These are phyloP conservation scores for Ophiostoma ulmi DNA, from an alignment of 2,329 filamentous ascomycete species.

Conservation along the genomic window DNA sequence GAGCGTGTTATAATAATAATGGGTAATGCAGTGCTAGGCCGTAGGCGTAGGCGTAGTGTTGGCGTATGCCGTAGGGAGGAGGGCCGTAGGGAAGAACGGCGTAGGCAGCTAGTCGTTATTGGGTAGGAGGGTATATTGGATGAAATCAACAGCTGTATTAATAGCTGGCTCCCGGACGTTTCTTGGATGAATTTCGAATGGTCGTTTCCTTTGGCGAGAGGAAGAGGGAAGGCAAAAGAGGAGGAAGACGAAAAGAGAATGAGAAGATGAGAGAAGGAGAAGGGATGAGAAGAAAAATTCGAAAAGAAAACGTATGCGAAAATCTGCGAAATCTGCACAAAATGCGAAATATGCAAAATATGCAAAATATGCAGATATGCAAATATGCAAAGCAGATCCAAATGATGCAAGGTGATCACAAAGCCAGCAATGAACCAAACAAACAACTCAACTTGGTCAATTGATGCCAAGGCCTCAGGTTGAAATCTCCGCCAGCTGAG, in stretches of 20 bases:
- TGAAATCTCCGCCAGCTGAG: constrained; percentile 10
- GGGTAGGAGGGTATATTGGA: not conserved
- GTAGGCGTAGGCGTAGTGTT: not conserved
- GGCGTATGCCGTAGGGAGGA: not conserved
- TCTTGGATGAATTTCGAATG: not conserved
- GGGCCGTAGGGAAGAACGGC: constrained; percentile 1
- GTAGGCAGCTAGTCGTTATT: constrained; percentile 11
- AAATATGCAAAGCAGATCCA: not conserved
- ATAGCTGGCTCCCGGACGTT: not conserved
- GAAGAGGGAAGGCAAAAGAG: not conserved
- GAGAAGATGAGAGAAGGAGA: not conserved
- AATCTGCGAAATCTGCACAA: no score
- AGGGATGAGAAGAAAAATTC: not conserved
- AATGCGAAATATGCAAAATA: not conserved
- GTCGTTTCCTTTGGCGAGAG: not conserved
- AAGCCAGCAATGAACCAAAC: no score
- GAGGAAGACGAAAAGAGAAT: not conserved
- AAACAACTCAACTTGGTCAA: not conserved
- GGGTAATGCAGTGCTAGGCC: not conserved
- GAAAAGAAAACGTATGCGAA: not conserved
- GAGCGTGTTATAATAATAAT: not conserved
- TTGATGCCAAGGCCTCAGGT: not conserved
- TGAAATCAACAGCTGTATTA: constrained; percentile 6
- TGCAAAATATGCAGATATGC: not conserved
- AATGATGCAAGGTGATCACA: not conserved